Base-by-base conservation (phyloP, 345 rosid genomes). In the Boechera divaricarpa region DNA sequence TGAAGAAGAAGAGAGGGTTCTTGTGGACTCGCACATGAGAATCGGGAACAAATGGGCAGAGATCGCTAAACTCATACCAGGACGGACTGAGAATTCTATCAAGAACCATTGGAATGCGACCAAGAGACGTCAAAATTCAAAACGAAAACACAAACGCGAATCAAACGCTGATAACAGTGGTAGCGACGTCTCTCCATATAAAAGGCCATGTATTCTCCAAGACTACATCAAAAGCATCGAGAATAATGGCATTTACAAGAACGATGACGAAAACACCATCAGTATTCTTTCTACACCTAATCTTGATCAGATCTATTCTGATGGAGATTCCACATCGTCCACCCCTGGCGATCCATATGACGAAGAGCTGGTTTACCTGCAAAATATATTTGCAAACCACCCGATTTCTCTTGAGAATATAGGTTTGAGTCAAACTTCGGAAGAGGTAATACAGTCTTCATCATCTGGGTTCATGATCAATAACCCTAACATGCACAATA, bases 101-200 rank as follows among this genome's bases (percentile, higher is more conserved):
- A 94, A 94, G 83, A 94, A 94, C 64, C 98, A 94, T 55, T 92
- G 98, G 98, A 94, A 94, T 39, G 97, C 98, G 2, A 92, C 98
- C 0, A 92, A 86, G 63, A 85, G 98, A 42, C 85, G 91, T 69
- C 95, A 90, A 80, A 85, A 86, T 79, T 88, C 97, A 6, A 86
- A 87, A 79, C 84, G 91, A 55, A 88, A 87, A 80, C 82, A 79
- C 48, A 85, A 85, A 72, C 88, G 83, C 3, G 66, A 61, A 70
- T 70, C 29, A 67, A 77, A 58, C 67, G 63, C 54, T 72, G 67
- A 52, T 69, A 60, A 55, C 18, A 56, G 26, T 51, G 67, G 63
- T 39, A 49, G 32, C 1, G 73, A 69, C 42, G 63, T 21, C 60
- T 79, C 74, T 28, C 77, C 74, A 44, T 51, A 79, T 73, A 79